These are phyloP conservation scores for Curvularia sp. DNA, from an alignment of 2,329 filamentous ascomycete genomes.

Conservation along the genomic window DNA sequence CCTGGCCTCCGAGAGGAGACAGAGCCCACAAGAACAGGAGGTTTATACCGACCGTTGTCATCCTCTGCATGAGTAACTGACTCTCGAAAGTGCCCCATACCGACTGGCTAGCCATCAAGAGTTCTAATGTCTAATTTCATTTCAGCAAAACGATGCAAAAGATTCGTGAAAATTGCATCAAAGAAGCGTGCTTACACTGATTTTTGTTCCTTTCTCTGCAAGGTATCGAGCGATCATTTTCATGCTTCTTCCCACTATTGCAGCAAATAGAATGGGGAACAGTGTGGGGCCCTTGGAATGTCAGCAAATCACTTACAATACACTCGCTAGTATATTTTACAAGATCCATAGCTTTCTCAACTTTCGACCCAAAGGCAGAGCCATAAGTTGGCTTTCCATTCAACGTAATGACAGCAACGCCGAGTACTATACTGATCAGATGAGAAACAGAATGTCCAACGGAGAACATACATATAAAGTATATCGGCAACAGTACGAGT, in stretches of 20 bases:
- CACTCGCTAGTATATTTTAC: conserved; percentile 12
- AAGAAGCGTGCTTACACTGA: conserved; percentile 33
- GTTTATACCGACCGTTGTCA: conserved; percentile 43
- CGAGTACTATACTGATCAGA: conserved; percentile 31
- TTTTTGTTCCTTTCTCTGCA: conserved; percentile 41
- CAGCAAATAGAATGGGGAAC: conserved; percentile 49
- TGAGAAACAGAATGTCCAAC: no score
- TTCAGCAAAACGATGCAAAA: conserved; percentile 5
- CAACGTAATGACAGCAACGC: conserved; percentile 29
- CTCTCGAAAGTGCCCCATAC: conserved; percentile 49
- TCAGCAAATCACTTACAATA: no score
- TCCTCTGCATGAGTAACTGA: conserved; percentile 38
- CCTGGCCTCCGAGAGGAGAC: conserved; percentile 49
- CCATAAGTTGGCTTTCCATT: conserved; percentile 35
- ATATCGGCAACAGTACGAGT: conserved; percentile 40
- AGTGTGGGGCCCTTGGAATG: conserved; percentile 39
- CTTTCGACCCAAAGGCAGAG: conserved; percentile 36
- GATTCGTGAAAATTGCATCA: neutral
- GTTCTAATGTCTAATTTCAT: conserved; percentile 38
- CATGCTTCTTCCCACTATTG: conserved; percentile 44
- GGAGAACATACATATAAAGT: conserved; percentile 42
- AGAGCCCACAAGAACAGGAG: conserved; percentile 47
- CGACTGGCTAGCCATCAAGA: conserved; percentile 48
- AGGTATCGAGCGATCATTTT: conserved; percentile 47
- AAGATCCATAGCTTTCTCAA: conserved; percentile 36